These are phyloP conservation scores for Podaxis rugospora DNA, from an alignment of 768 basidiomycete species.

Conservation along the genomic window DNA sequence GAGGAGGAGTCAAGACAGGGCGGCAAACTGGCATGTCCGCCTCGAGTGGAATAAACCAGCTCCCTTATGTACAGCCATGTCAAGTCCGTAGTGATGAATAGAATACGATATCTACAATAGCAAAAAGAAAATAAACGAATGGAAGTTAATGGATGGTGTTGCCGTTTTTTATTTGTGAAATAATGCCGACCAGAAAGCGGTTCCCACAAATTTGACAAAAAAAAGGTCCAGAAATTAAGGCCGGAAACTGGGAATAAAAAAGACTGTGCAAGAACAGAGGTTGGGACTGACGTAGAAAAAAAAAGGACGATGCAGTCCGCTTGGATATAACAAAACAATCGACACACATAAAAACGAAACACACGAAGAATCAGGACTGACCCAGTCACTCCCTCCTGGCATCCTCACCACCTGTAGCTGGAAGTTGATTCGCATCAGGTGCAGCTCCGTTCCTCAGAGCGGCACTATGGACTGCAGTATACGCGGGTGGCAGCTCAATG, in stretches of 20 bases:
- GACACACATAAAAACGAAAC: no score
- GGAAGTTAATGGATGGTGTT: neutral
- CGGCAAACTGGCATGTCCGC: neutral
- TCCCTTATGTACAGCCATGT: neutral
- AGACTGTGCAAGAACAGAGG: neutral
- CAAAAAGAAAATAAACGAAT: neutral
- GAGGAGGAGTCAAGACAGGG: neutral
- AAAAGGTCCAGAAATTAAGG: neutral
- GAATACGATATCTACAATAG: neutral
- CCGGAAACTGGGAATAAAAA: neutral
- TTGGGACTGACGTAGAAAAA: neutral
- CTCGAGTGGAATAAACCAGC: neutral
- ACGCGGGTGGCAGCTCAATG: slow-evolving; percentile 80
- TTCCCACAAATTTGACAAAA: neutral
- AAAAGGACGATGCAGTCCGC: neutral
- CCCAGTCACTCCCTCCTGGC: neutral
- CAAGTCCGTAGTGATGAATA: neutral
- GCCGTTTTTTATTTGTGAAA: neutral
- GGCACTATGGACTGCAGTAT: slow-evolving; percentile 53
- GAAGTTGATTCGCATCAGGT: neutral
- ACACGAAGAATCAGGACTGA: no score
- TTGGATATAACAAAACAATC: neutral
- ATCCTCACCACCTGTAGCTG: neutral
- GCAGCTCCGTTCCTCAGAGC: neutral
- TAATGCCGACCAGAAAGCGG: neutral